phyloP scores from a whole-genome alignment of 192 early-diverging fungal species.

The Backusella parvicylindrica region DNA sequence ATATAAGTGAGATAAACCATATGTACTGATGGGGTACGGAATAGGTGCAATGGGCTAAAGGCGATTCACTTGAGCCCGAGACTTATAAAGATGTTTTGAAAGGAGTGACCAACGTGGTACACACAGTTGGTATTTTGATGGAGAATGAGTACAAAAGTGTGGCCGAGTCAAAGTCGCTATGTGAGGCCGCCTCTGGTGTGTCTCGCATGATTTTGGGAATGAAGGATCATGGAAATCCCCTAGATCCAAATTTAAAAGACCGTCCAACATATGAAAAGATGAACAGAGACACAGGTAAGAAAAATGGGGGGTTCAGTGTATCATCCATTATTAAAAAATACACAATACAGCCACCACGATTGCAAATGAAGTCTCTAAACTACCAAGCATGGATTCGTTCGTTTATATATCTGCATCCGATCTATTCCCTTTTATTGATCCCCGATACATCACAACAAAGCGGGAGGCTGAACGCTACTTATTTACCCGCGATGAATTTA shows the following conservation, averaged over 20 bases:
- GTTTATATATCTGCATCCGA: constrained; percentile 69
- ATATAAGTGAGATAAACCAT: background rate
- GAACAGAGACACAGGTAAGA: constrained; percentile 69
- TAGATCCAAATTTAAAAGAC: constrained; percentile 36
- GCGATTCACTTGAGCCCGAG: constrained; percentile 60
- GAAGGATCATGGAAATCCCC: constrained; percentile 42
- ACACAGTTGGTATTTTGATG: constrained; percentile 68
- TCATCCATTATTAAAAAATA: background rate
- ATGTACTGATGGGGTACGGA: background rate
- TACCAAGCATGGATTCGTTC: constrained; percentile 47
- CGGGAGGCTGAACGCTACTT: constrained; percentile 64
- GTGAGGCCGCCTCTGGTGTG: constrained; percentile 32
- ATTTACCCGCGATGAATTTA: constrained; percentile 44
- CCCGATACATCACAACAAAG: constrained; percentile 71
- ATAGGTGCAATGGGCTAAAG: constrained; percentile 57
- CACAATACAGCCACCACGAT: constrained; percentile 48
- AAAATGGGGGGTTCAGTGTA: background rate
- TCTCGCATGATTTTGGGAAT: constrained; percentile 20
- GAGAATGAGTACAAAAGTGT: constrained; percentile 66
- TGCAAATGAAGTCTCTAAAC: constrained; percentile 46
- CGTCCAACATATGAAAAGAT: constrained; percentile 55
- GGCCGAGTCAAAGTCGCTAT: constrained; percentile 29
- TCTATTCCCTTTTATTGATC: constrained; percentile 56
- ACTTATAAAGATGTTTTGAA: constrained; percentile 50
- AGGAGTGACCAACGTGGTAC: constrained; percentile 63